Base-by-base conservation (phyloP, 257 asterid species). In the Scutellaria galericulata region DNA sequence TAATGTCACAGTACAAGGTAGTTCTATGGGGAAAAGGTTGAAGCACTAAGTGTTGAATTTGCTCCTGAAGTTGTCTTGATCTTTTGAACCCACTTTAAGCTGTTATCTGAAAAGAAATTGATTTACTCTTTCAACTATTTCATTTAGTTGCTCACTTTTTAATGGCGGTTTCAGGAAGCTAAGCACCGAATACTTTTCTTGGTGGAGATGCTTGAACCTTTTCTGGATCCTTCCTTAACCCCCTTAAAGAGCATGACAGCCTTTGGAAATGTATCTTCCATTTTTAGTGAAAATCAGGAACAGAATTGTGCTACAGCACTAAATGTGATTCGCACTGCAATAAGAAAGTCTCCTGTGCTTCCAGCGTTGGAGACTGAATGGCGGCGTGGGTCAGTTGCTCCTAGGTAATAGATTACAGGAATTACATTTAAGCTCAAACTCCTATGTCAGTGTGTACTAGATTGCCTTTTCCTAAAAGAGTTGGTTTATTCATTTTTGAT, bases 131-230 rank as follows among this genome's bases (percentile, higher is more conserved):
- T 58, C 13, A 40, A 77, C 70, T 78, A 53, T 56, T 79, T 37
- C 40, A 9, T 31, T 40, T 57, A 54, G 59, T 79, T 72, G 52
- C 73, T 75, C 56, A 58, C 66, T 51, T 57, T 57, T 71, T 66
- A 57, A 56, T 77, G 71, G 45, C 52, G 76, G 70, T 80, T 89
- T 78, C 88, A 95, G 98, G 93, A 85, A 71, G 93, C 84, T 69
- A 91, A 91, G 82, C 94, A 84, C 76, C 91, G 68, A 64, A 70
- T 95, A 75, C 98, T 91, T 57, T 95, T 95, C 88, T 83, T 95
- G 79, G 72, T 92, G 84, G 98, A 91, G 90, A 91, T 95, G 98
- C 89, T 95, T 42, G 99, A 91, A 79, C 97, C 97, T 11, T 95
- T 73, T 80, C 88, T 95, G 73, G 96, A 90, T 80, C 98, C 98